Percentiles rank a stretch among this genome's conserved stretches.
These are phyloP conservation scores for Vicia faba DNA, from an alignment of 306 rosid species.

Conservation along the genomic window DNA sequence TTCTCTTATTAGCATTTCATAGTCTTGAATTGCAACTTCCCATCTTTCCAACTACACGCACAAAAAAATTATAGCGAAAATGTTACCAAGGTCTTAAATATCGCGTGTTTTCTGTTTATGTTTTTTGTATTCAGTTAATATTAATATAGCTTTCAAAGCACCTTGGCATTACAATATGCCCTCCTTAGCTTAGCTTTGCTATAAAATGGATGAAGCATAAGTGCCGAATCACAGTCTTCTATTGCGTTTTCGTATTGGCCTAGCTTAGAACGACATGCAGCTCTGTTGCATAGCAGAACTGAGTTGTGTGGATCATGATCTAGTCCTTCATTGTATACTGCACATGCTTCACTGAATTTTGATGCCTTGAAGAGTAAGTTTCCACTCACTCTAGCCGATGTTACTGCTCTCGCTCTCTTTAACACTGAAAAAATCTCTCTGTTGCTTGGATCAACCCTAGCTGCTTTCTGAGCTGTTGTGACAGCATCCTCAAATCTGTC, in stretches of 20 bases:
- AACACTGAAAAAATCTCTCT: conserved; percentile 52
- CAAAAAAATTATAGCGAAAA: conserved; percentile 8
- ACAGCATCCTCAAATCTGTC: conserved; percentile 83
- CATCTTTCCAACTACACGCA: conserved; percentile 72
- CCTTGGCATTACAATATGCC: conserved; percentile 86
- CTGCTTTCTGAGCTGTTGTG: conserved; percentile 67
- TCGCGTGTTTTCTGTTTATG: too few relatives aligned
- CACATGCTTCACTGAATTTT: conserved; percentile 67
- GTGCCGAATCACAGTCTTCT: conserved; percentile 89
- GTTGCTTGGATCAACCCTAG: conserved; percentile 60
- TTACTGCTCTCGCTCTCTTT: conserved; percentile 57
- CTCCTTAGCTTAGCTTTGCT: conserved; percentile 87
- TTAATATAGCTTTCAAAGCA: conserved; percentile 23
- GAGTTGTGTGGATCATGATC: conserved; percentile 78
- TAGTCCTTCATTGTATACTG: conserved; percentile 73
- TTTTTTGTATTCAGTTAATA: not conserved
- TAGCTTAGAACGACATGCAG: conserved; percentile 86
- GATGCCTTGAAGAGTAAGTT: conserved; percentile 79
- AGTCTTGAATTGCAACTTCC: conserved; percentile 85
- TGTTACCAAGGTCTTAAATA: not conserved
- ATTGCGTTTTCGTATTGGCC: conserved; percentile 84
- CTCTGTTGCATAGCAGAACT: conserved; percentile 83
- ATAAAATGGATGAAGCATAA: conserved; percentile 61
- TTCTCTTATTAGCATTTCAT: conserved; percentile 73
- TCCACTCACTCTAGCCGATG: conserved; percentile 77